Evolutionary conservation across 306 rosid species (phyloP).

Genomic region (Rosa persica): DNA sequence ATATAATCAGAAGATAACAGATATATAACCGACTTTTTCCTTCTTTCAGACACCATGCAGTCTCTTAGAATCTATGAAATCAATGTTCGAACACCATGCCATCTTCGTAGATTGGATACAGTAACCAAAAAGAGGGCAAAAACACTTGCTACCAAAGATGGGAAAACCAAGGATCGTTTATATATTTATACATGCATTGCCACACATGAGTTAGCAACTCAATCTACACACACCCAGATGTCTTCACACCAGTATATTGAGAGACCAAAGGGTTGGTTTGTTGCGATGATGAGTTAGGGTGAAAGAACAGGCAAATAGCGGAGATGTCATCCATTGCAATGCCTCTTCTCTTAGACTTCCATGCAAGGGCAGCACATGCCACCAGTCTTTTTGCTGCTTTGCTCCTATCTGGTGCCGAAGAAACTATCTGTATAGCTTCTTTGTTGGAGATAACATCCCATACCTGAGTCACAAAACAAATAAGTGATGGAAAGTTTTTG

Average conservation of each 20-base stretch:
- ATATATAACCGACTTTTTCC: background rate
- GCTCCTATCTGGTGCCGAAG: slow-evolving; percentile 40
- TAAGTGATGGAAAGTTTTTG: background rate
- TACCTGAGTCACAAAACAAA: slow-evolving; percentile 33
- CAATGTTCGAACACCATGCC: background rate
- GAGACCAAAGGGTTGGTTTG: slow-evolving; percentile 19
- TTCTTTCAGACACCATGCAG: background rate
- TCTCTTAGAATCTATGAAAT: background rate
- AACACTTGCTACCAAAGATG: background rate
- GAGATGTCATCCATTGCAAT: slow-evolving; percentile 77
- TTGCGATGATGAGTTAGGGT: slow-evolving; percentile 25
- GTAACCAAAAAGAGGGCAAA: background rate
- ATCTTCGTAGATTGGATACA: background rate
- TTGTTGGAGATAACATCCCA: slow-evolving; percentile 77
- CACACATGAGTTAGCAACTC: background rate
- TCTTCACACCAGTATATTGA: slow-evolving; percentile 5
- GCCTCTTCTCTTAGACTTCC: slow-evolving; percentile 69
- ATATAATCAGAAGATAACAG: background rate
- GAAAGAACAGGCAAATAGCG: slow-evolving; percentile 68
- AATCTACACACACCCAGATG: slow-evolving; percentile 3
- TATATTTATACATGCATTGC: background rate
- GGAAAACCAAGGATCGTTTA: background rate
- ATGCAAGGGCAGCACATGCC: slow-evolving; percentile 52
- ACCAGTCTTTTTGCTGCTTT: slow-evolving; percentile 64
- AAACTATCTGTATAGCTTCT: slow-evolving; percentile 65